Conservation (phyloP, 2,329 filamentous ascomycete genomes). For the Xylaria sp. region DNA sequence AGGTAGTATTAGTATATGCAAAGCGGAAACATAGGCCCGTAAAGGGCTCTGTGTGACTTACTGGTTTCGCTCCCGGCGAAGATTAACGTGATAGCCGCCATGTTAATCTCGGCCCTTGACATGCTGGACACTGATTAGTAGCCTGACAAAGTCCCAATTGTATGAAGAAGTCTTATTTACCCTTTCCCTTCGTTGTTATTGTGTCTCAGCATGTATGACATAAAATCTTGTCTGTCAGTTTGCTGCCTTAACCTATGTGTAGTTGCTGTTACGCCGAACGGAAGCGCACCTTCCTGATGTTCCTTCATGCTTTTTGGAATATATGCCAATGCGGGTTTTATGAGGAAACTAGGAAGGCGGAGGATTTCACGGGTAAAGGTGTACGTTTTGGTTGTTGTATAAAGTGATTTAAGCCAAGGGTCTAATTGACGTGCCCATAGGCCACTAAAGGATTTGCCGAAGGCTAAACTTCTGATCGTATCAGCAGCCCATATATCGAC, state of each 20-base stretch:
- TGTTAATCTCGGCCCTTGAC: slow-evolving; percentile 27
- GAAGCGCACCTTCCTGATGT: neutral
- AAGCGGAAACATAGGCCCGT: neutral
- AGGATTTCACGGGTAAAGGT: slow-evolving; percentile 26
- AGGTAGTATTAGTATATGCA: neutral
- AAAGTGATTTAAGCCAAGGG: slow-evolving; percentile 27
- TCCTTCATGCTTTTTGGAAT: slow-evolving; percentile 10
- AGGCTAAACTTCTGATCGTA: slow-evolving; percentile 37
- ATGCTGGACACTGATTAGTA: slow-evolving; percentile 17
- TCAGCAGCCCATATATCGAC: slow-evolving; percentile 33
- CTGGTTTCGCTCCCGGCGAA: slow-evolving; percentile 59
- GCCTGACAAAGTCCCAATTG: neutral
- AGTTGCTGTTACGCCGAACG: slow-evolving; percentile 5
- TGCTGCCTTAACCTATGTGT: slow-evolving; percentile 7
- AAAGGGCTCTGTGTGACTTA: neutral
- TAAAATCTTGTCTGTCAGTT: slow-evolving; percentile 28
- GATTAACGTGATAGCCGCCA: slow-evolving; percentile 43
- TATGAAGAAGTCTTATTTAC: neutral
- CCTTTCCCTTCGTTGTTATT: slow-evolving; percentile 12
- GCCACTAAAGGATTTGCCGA: slow-evolving; percentile 35
- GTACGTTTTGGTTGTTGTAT: slow-evolving; percentile 20
- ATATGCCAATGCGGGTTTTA: neutral
- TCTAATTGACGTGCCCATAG: slow-evolving; percentile 23
- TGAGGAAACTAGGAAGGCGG: slow-evolving; percentile 5
- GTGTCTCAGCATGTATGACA: slow-evolving; percentile 27